Evolutionary conservation across 2,329 filamentous ascomycete species (phyloP), one percentile per base, ranked within the genome.

Genomic region (Talaromyces atroroseus): DNA sequence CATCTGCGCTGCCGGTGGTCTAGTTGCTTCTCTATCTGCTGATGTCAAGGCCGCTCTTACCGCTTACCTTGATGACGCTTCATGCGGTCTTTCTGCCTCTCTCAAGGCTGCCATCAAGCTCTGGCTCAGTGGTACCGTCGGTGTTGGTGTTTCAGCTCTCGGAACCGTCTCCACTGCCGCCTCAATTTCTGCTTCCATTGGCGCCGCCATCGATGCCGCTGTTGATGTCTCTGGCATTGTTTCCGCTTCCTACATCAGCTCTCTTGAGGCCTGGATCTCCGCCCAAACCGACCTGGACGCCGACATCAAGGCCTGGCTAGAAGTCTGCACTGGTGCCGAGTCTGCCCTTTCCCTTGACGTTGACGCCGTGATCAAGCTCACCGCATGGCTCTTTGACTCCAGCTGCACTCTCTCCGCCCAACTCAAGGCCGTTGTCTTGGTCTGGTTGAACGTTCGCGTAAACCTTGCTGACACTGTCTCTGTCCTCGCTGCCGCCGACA

Each of bases 391-490:
- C 36, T 59, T 66, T 38, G 61, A 66, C 56, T 62, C 63, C 29
- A 58, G 59, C 61, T 71, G 68, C 68, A 53, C 59, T 20, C 67
- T 73, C 20, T 68, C 67, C 46, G 69, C 63, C 54, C 66, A 73
- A 55, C 65, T 72, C 16, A 72, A 73, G 69, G 65, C 68, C 32
- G 60, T 71, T 49, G 60, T 72, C 47, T 58, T 71, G 32, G 63
- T 70, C 60, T 73, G 71, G 71, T 63, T 73, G 52, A 68, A 70
- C 20, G 61, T 72, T 29, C 65, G 58, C 57, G 64, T 65, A 18
- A 60, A 63, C 11, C 62, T 58, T 29, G 67, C 69, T 26, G 64
- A 61, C 51, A 64, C 66, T 42, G 55, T 70, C 49, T 63, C 62
- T 12, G 48, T 56, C 58, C 54, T 73, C 21, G 56, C 62, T 52